phyloP scores from a whole-genome alignment of 176 grass and related monocot species.

The Triticum monococcum region DNA sequence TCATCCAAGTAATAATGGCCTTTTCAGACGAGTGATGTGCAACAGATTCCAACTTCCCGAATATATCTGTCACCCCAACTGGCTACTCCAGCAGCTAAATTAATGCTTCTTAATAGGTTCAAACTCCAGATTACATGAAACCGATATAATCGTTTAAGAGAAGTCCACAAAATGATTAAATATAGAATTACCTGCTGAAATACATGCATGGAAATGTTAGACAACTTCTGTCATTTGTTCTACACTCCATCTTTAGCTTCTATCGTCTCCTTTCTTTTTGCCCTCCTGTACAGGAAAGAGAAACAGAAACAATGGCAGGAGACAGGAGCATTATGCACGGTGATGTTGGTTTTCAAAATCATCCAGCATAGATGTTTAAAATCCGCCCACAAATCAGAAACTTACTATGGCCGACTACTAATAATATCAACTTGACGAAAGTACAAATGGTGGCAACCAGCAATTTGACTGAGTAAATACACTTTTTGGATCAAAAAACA shows the following conservation, averaged over 20 bases:
- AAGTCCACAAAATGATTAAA: not conserved
- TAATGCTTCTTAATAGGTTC: not conserved
- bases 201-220: not conserved
- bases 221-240: not conserved
- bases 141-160: not conserved
- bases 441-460: not conserved
- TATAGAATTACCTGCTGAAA: not conserved
- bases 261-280: not conserved
- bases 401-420: not conserved
- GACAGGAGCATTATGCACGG: not conserved
- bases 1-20: constrained; percentile 11
- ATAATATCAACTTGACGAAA: not conserved
- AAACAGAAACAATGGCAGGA: not conserved
- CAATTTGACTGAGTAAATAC: not conserved
- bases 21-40: not conserved
- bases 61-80: not conserved
- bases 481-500: not conserved
- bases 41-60: not conserved
- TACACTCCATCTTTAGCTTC: not conserved
- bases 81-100: not conserved
- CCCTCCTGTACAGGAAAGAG: no score
- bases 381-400: not conserved
- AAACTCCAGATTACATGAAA: not conserved
- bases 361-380: not conserved
- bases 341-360: not conserved